Evolutionary conservation across 805 yeast species (phyloP), one percentile per base, ranked within the genome.

Genomic region (Sugiyamaella lignohabitans): DNA sequence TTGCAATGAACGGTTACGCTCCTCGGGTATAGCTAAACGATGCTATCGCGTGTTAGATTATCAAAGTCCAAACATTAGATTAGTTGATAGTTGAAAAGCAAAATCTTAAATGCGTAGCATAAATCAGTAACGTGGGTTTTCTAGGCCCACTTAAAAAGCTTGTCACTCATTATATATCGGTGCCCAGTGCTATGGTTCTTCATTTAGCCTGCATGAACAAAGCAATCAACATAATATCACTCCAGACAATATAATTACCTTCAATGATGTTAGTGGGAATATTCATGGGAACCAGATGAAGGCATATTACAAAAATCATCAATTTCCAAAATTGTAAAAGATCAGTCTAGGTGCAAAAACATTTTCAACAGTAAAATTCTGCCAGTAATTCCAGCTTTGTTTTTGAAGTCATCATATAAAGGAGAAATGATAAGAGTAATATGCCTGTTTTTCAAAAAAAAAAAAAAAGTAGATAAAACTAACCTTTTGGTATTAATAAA

Each of bases 381-480:
- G 97, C 83, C 84, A 81, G 96, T 88, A 88, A 88, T 88, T 88
- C 97, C 97, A 88, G 96, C 95, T 84, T 84, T 73, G 79, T 85
- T 84, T 87, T 84, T 83, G 68, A 69, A 42, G 52, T 63, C 69
- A 64, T 65, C 68, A 64, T 54, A 45, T 54, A 27, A 45, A 10
- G 27, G 6, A 20, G 24, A 17, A 17, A 19, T 22, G 42, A 5
- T 11, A n/a, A n/a, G 23, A n/a, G 23, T 6, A 30, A 10, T n/a
- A 34, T 38, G 46, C 40, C 11, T 46, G 38, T 49, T 45, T 24
- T 48, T 43, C 14, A 27, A 18, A 37, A 5, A 18, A 3, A n/a
- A 5, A 4, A 5, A 32, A 32, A 32, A 32, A 32, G n/a, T n/a
- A n/a, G n/a, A n/a, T n/a, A 40, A 36, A 47, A 18, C 20, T n/a